Percentiles rank a stretch among this genome's conserved stretches.
These are phyloP conservation scores for Vicia faba DNA, from an alignment of 306 rosid species.

Conservation along the genomic window DNA sequence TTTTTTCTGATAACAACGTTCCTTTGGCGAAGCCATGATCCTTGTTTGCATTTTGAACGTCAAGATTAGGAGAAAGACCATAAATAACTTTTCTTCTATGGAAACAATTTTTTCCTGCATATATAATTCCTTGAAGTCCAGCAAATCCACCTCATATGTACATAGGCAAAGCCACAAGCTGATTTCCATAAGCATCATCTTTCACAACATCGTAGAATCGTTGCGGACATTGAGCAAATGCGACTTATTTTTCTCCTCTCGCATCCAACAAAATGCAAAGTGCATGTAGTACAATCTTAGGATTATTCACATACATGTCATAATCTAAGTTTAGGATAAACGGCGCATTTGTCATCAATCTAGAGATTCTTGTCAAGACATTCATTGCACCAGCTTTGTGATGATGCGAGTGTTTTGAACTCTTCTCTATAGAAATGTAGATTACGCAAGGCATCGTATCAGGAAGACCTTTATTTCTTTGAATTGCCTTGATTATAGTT, in stretches of 20 bases:
- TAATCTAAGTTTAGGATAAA: conserved; percentile 72
- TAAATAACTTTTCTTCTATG: conserved; percentile 66
- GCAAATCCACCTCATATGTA: conserved; percentile 42
- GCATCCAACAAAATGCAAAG: conserved; percentile 59
- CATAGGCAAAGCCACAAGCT: conserved; percentile 40
- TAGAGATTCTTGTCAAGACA: conserved; percentile 72
- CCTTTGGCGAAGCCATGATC: conserved; percentile 21
- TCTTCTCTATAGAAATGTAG: conserved; percentile 68
- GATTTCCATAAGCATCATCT: conserved; percentile 80
- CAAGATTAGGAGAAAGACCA: conserved; percentile 44
- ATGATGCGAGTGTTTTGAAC: conserved; percentile 59
- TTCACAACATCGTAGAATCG: conserved; percentile 53
- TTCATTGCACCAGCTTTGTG: conserved; percentile 90
- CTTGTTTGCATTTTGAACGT: conserved; percentile 18
- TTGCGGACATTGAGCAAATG: conserved; percentile 64
- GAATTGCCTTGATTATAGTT: conserved; percentile 64
- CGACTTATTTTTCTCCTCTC: conserved; percentile 47
- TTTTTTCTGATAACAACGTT: conserved; percentile 22
- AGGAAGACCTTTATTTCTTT: conserved; percentile 45
- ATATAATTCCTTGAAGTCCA: conserved; percentile 59
- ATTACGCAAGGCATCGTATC: conserved; percentile 56
- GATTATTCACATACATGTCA: conserved; percentile 70
- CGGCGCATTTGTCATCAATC: conserved; percentile 72
- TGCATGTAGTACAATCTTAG: conserved; percentile 53
- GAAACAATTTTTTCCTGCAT: conserved; percentile 59